These are phyloP conservation scores for Luffa acutangula DNA, from an alignment of 306 rosid genomes.

Conservation along the genomic window DNA sequence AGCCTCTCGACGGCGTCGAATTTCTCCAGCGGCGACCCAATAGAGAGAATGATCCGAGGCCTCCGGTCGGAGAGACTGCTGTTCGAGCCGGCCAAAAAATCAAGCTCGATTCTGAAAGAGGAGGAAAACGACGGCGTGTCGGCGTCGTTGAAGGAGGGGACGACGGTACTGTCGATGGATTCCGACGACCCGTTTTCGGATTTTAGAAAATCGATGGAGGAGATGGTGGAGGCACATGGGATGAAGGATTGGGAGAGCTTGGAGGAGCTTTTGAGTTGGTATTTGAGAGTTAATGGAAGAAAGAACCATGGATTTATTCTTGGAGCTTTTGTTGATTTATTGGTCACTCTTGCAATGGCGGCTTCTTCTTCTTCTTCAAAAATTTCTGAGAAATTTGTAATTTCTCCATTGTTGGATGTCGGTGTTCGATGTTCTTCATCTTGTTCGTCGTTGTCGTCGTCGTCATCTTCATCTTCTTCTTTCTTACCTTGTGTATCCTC, in stretches of 20 bases:
- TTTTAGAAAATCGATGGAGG: conserved; percentile 72
- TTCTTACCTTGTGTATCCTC: conserved; percentile 21
- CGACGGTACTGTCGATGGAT: conserved; percentile 29
- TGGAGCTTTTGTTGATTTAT: conserved; percentile 65
- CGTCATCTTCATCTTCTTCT: conserved; percentile 31
- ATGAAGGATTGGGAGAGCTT: conserved; percentile 53
- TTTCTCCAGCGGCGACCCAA: conserved; percentile 18
- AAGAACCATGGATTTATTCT: conserved; percentile 39
- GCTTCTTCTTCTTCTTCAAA: neutral
- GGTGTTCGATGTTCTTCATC: neutral
- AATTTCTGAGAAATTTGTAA: conserved; percentile 9
- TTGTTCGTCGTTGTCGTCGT: conserved; percentile 12
- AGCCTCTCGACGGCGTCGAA: conserved; percentile 7
- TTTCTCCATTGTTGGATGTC: conserved; percentile 24
- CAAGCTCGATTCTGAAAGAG: neutral
- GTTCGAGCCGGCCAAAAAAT: conserved; percentile 36
- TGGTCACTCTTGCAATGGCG: conserved; percentile 34
- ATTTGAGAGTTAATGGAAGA: conserved; percentile 40
- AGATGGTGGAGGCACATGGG: conserved; percentile 65
- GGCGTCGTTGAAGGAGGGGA: conserved; percentile 37
- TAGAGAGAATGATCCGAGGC: conserved; percentile 47
- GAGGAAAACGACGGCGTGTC: neutral
- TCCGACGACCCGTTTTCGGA: conserved; percentile 54
- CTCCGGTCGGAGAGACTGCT: conserved; percentile 53
- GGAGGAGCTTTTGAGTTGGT: conserved; percentile 69